These are phyloP conservation scores for Climacium dendroides DNA, from an alignment of 225 moss, liverwort and hornwort genomes.

Conservation along the genomic window DNA sequence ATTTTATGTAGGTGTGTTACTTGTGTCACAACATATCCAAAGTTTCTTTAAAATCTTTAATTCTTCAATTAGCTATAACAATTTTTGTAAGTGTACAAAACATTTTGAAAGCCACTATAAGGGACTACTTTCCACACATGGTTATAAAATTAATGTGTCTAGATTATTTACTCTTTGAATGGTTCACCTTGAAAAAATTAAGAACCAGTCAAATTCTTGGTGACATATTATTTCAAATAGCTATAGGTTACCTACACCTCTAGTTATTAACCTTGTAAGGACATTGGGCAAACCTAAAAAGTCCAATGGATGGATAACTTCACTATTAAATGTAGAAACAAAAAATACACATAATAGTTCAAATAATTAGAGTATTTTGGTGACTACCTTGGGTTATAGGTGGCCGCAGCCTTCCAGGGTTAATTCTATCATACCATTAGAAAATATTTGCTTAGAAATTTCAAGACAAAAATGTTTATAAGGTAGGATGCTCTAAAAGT, in stretches of 20 bases:
- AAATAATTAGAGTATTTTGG: neutral
- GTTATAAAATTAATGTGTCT: fast-evolving
- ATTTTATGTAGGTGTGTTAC: neutral
- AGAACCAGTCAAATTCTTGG: neutral
- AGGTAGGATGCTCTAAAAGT: neutral
- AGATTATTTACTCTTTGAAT: neutral
- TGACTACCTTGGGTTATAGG: neutral
- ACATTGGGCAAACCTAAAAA: fast-evolving
- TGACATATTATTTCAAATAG: neutral
- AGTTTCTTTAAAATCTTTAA: neutral
- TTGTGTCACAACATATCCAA: neutral
- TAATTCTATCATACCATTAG: neutral
- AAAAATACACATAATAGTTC: neutral
- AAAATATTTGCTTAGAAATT: neutral
- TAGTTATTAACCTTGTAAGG: fast-evolving
- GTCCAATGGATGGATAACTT: neutral
- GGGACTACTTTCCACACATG: no score
- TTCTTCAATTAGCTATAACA: neutral
- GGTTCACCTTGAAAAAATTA: neutral
- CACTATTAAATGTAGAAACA: neutral
- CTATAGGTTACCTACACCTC: neutral
- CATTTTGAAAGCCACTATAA: fast-evolving
- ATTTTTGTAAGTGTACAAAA: neutral
- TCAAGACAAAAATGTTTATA: neutral
- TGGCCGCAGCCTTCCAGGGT: fast-evolving